Percentiles rank a stretch among this genome's conserved stretches.
phyloP scores from a whole-genome alignment of 371 early-diverging fungal genomes.

The Mucor lusitanicus region DNA sequence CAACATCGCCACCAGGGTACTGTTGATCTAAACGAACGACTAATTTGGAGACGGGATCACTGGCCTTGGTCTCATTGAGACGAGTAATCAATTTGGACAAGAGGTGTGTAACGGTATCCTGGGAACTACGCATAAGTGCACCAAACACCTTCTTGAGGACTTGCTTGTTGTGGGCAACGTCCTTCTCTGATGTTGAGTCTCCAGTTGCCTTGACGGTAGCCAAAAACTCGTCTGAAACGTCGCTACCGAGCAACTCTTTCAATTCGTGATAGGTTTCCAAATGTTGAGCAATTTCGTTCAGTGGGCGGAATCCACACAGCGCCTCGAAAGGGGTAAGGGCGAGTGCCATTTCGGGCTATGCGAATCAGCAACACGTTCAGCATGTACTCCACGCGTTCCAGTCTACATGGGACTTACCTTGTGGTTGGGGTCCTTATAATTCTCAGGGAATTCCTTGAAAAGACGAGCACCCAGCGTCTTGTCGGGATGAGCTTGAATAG shows the following conservation, averaged over 20 bases:
- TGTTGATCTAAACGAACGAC: constrained; percentile 75
- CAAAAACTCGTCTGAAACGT: constrained; percentile 38
- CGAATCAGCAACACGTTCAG: background rate
- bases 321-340: constrained; percentile 96
- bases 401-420: constrained; percentile 32
- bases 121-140: constrained; percentile 67
- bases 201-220: constrained; percentile 25
- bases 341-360: constrained; percentile 96
- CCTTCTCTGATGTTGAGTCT: constrained; percentile 21
- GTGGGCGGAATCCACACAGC: constrained; percentile 92
- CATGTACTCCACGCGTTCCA: background rate
- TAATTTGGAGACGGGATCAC: constrained; percentile 59
- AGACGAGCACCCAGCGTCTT: constrained; percentile 80
- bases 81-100: constrained; percentile 59
- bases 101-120: constrained; percentile 50
- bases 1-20: constrained; percentile 91
- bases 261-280: constrained; percentile 80
- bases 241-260: constrained; percentile 60
- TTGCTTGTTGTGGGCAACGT: constrained; percentile 45
- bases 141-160: constrained; percentile 70
- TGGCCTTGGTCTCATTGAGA: constrained; percentile 24
- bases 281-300: constrained; percentile 73
- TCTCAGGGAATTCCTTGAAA: constrained; percentile 69
- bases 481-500: constrained; percentile 98
- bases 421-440: constrained; percentile 80